These are phyloP conservation scores for Austroboletus festivus DNA, from an alignment of 768 basidiomycete species.

Conservation along the genomic window DNA sequence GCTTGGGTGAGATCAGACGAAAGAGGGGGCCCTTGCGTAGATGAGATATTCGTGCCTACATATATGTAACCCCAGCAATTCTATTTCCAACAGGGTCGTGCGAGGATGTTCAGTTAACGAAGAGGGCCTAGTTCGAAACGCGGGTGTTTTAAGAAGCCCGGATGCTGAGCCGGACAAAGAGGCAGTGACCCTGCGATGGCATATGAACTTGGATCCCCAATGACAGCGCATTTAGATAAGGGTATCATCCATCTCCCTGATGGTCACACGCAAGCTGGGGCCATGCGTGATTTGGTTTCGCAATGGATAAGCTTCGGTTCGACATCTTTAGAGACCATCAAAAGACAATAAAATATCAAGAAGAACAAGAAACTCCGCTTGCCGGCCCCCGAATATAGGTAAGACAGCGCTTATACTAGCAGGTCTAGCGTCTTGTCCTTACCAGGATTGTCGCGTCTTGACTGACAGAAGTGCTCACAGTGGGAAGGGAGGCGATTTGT, in stretches of 20 bases:
- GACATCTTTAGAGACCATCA: neutral
- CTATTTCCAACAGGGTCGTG: constrained; percentile 19
- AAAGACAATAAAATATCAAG: neutral
- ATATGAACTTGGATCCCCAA: neutral
- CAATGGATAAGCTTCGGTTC: neutral
- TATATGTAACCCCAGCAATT: constrained; percentile 27
- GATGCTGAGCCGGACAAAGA: constrained; percentile 1
- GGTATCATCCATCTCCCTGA: neutral
- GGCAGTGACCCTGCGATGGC: constrained; percentile 12
- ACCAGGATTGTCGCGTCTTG: neutral
- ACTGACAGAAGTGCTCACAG: neutral
- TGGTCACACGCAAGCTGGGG: neutral
- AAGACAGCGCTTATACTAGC: neutral
- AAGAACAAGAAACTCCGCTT: neutral
- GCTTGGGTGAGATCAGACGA: neutral
- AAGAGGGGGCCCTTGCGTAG: neutral
- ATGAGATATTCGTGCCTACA: neutral
- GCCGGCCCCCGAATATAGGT: neutral
- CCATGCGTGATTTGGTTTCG: neutral
- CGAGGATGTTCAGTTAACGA: constrained; percentile 1
- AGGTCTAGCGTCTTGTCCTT: too few species aligned
- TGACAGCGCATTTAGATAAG: constrained; percentile 11
- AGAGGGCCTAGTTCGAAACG: neutral
- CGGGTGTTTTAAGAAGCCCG: constrained; percentile 5
- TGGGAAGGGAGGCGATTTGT: neutral